Conservation (phyloP, 345 rosid species). For the Dimocarpus longan region DNA sequence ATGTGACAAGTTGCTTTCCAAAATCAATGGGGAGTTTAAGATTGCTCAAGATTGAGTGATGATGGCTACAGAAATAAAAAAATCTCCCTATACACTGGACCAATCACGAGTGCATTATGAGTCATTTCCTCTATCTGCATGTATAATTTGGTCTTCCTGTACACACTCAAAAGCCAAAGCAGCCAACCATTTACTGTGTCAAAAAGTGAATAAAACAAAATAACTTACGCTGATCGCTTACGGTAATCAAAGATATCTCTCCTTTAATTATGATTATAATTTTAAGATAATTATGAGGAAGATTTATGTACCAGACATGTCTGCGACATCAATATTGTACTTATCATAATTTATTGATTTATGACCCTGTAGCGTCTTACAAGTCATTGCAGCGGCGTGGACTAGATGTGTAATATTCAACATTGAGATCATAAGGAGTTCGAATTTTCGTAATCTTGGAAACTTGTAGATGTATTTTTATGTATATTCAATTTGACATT, state of each 20-base stretch:
- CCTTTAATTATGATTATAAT: not conserved
- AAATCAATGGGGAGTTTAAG: not conserved
- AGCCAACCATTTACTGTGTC: slow-evolving; percentile 6
- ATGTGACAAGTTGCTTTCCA: slow-evolving; percentile 13
- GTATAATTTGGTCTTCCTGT: too few species aligned
- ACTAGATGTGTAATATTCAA: not conserved
- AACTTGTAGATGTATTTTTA: not conserved
- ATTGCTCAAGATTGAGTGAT: not conserved
- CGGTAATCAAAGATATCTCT: slow-evolving; percentile 3
- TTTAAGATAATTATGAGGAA: not conserved
- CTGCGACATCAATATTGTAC: slow-evolving; percentile 1
- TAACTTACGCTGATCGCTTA: not conserved
- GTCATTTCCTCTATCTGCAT: not conserved
- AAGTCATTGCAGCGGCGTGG: not conserved
- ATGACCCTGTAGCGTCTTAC: not conserved
- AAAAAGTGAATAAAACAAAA: slow-evolving; percentile 14
- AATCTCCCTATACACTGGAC: not conserved
- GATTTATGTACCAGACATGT: slow-evolving; percentile 23
- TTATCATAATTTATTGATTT: not conserved
- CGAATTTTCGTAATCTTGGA: not conserved
- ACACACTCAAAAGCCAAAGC: not conserved
- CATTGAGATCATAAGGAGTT: not conserved
- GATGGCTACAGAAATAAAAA: not conserved
- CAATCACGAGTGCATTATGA: not conserved
- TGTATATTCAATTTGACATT: slow-evolving; percentile 6